These are phyloP conservation scores for Yarrowia phangngaensis DNA, from an alignment of 805 yeast species.

Conservation along the genomic window DNA sequence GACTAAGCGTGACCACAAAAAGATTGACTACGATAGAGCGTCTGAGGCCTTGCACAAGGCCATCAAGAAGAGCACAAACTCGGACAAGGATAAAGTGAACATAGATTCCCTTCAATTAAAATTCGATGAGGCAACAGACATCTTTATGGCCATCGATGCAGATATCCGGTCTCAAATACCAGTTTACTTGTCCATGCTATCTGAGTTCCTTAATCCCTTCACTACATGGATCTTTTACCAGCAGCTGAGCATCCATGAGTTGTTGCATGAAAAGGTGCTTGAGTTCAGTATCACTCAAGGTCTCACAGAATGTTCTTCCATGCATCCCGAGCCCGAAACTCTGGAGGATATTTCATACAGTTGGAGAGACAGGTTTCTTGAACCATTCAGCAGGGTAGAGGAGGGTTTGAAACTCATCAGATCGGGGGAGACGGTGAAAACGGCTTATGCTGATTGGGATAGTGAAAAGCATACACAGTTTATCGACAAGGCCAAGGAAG, in stretches of 20 bases:
- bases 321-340: conserved; percentile 22
- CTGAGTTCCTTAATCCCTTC: conserved; percentile 38
- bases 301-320: conserved; percentile 17
- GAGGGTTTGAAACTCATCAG: conserved; percentile 33
- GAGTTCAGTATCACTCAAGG: conserved; percentile 35
- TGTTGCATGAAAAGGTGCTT: conserved; percentile 30
- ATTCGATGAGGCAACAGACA: conserved; percentile 37
- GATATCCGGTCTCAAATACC: conserved; percentile 36
- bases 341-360: conserved; percentile 32
- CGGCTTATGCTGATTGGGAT: conserved; percentile 33
- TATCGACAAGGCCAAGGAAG: conserved; percentile 46
- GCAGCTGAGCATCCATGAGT: conserved; percentile 34
- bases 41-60: conserved; percentile 37
- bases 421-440: conserved; percentile 35
- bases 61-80: conserved; percentile 25
- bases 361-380: conserved; percentile 36
- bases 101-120: conserved; percentile 35
- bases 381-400: conserved; percentile 35
- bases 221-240: conserved; percentile 35
- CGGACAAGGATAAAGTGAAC: conserved; percentile 36
- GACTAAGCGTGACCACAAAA: conserved; percentile 40
- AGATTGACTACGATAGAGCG: conserved; percentile 41
- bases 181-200: conserved; percentile 32
- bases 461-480: conserved; percentile 35
- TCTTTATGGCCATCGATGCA: conserved; percentile 37